Evolutionary conservation across 345 rosid genomes (phyloP), one percentile per base, ranked within the genome.

Genomic region (Iberis pinnata): DNA sequence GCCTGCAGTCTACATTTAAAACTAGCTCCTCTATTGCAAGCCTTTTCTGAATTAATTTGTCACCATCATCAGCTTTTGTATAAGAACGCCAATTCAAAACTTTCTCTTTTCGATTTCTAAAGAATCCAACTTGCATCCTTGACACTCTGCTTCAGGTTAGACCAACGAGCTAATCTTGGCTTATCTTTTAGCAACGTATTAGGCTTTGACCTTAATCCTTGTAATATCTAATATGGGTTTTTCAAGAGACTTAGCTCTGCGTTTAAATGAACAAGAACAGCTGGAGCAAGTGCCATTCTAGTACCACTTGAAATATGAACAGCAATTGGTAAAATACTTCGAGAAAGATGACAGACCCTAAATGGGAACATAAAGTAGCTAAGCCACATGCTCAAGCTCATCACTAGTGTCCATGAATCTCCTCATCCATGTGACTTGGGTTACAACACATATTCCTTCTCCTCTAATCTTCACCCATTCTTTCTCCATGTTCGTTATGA

Each of bases 41-140:
- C n/a, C n/a, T n/a, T n/a, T n/a, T n/a, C n/a, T n/a, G 12, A 32
- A 74, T 24, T 53, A 68, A 13, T 65, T 63, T 2, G 25, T 7
- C 19, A 68, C n/a, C n/a, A n/a, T n/a, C n/a, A n/a, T n/a, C 4
- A 4, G 35, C 1, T 27, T 10, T 58, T 5, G 72, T 39, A 54
- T 73, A 76, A 0, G 88, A 82, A 7, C 79, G 77, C 84, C 82
- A n/a, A 81, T 10, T 16, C 54, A 53, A 80, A 74, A 45, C 55
- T 60, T n/a, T 22, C 75, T 0, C 42, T 18, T 1, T 39, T 25
- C 1, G 73, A 65, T 8, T 47, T 58, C 4, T 61, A 60, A 11
- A 79, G 43, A 32, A 49, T 39, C 51, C 35, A 0, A 36, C 61
- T 70, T 26, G 43, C 61, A 35, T 56, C 6, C 14, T n/a, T 35